These are phyloP conservation scores for Aureobasidium namibiae DNA, from an alignment of 2,329 filamentous ascomycete species.

Conservation along the genomic window DNA sequence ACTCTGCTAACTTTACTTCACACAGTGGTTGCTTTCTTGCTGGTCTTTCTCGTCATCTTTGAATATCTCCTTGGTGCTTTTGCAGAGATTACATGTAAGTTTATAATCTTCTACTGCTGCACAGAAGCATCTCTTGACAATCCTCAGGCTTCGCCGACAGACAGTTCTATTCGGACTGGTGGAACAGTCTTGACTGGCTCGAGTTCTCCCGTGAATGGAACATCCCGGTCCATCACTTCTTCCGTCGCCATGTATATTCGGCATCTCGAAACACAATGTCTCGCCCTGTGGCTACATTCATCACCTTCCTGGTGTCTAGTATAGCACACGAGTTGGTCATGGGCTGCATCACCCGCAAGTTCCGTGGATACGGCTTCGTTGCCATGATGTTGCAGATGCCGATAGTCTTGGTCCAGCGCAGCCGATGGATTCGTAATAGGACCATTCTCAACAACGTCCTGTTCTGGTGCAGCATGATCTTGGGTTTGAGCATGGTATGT, in stretches of 20 bases:
- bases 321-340: constrained; percentile 92
- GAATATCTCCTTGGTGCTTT: constrained; percentile 93
- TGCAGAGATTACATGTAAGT: constrained; percentile 70
- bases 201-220: constrained; percentile 93
- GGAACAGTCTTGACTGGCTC: constrained; percentile 76
- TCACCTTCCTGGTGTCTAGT: constrained; percentile 87
- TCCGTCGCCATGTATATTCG: constrained; percentile 87
- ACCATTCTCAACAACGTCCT: constrained; percentile 59
- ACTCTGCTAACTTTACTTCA: too few relatives aligned
- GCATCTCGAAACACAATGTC: constrained; percentile 72
- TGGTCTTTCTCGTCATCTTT: constrained; percentile 97
- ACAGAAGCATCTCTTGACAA: constrained; percentile 7
- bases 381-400: constrained; percentile 96
- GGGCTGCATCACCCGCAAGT: constrained; percentile 95
- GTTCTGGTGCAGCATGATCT: constrained; percentile 29
- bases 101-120: background rate
- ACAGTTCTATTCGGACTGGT: constrained; percentile 79
- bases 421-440: constrained; percentile 63
- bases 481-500: constrained; percentile 28
- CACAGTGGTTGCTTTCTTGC: constrained; percentile 87
- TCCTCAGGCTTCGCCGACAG: constrained; percentile 68
- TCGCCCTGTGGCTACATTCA: constrained; percentile 66
- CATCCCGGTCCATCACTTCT: constrained; percentile 92
- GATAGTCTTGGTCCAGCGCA: constrained; percentile 84
- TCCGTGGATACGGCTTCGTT: constrained; percentile 86